These are phyloP conservation scores for Pseudogymnoascus sp. DNA, from an alignment of 2,329 filamentous ascomycete species.

Conservation along the genomic window DNA sequence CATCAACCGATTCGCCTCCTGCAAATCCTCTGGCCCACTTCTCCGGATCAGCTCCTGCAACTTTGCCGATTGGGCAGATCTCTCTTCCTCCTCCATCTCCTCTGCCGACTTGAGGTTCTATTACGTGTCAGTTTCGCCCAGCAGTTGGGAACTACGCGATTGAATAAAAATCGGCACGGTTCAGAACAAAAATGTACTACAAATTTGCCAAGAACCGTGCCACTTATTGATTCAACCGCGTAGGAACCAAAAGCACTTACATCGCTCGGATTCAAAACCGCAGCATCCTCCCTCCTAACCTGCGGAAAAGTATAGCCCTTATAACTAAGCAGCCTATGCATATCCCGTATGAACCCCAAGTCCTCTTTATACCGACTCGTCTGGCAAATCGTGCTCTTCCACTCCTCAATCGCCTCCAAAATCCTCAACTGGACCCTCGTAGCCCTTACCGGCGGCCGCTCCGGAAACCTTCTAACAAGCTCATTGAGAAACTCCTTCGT, in stretches of 20 bases:
- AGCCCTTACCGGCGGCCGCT: conserved; percentile 78
- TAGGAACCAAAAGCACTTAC: conserved; percentile 47
- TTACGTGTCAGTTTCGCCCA: conserved; percentile 23
- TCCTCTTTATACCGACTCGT: conserved; percentile 98
- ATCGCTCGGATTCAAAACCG: conserved; percentile 93
- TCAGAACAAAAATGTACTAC: no score
- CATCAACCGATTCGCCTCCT: conserved; percentile 96
- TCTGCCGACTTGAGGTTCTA: conserved; percentile 93
- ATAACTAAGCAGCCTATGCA: conserved; percentile 92
- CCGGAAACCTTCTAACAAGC: conserved; percentile 89
- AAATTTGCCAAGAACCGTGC: no score
- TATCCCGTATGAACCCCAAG: conserved; percentile 90
- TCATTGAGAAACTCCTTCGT: conserved; percentile 99
- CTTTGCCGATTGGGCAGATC: conserved; percentile 93
- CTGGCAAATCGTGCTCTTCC: conserved; percentile 96
- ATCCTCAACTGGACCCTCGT: conserved; percentile 88
- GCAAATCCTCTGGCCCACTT: conserved; percentile 84
- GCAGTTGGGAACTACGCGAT: not conserved
- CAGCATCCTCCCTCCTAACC: conserved; percentile 85
- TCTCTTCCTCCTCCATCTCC: conserved; percentile 97
- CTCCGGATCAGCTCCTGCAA: conserved; percentile 92
- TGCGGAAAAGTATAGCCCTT: conserved; percentile 97
- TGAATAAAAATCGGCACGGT: no score
- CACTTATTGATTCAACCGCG: no score
- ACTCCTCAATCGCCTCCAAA: conserved; percentile 94